These are phyloP conservation scores for Rhizopus delemar DNA, from an alignment of 371 early-diverging fungal species.

Conservation along the genomic window DNA sequence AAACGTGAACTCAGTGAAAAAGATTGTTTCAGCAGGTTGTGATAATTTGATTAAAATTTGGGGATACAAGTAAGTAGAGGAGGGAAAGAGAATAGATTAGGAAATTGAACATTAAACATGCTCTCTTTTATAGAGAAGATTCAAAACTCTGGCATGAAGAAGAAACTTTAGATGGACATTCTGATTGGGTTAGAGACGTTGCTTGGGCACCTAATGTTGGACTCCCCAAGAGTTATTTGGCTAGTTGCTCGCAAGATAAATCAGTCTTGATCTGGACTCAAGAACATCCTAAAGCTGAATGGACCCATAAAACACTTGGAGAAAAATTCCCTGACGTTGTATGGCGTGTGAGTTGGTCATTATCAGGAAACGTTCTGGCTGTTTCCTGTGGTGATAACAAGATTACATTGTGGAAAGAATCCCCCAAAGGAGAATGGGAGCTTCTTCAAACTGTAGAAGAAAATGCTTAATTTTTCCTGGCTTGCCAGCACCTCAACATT, in stretches of 20 bases:
- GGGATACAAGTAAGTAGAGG: constrained; percentile 60
- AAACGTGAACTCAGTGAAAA: constrained; percentile 61
- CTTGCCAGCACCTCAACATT: constrained; percentile 1
- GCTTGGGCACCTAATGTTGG: constrained; percentile 97
- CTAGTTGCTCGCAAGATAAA: constrained; percentile 95
- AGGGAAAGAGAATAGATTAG: neutral
- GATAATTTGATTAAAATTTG: constrained; percentile 96
- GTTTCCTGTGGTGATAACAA: constrained; percentile 96
- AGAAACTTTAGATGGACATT: constrained; percentile 84
- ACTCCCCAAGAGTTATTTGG: constrained; percentile 84
- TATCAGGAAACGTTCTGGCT: constrained; percentile 92
- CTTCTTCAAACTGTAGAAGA: constrained; percentile 76
- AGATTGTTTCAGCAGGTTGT: constrained; percentile 93
- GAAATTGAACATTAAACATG: neutral
- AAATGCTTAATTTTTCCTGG: constrained; percentile 39
- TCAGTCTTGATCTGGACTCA: constrained; percentile 96
- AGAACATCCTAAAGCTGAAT: constrained; percentile 67
- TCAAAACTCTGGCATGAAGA: constrained; percentile 77
- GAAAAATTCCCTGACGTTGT: constrained; percentile 95
- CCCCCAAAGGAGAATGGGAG: constrained; percentile 90
- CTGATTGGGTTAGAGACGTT: constrained; percentile 98
- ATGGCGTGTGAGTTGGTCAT: constrained; percentile 97
- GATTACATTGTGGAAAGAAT: constrained; percentile 95
- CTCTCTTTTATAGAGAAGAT: constrained; percentile 59
- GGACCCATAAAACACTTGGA: constrained; percentile 73